Base-by-base conservation (phyloP, 2,329 filamentous ascomycete species). In the Plenodomus biglobosus region DNA sequence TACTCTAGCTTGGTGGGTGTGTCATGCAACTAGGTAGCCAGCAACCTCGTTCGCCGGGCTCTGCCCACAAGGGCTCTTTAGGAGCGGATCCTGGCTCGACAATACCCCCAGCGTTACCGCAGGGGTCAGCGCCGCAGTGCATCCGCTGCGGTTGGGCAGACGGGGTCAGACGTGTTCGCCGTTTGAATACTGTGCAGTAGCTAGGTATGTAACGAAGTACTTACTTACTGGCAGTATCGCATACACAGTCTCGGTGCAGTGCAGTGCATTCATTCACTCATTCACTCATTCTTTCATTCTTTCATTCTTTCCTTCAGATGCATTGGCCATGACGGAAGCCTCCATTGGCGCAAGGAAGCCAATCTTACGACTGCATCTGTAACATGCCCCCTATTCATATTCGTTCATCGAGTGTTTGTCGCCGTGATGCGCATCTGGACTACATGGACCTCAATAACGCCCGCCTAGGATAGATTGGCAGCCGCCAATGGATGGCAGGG, bases 1-100 rank as follows among this genome's bases (percentile, higher is more conserved):
- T n/a, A n/a, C n/a, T 38, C 49, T 55, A 46, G 38, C 34, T 22
- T 35, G 37, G 43, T 41, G 45, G 58, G 55, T 53, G 55, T 60
- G 58, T 57, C 57, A 63, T 64, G 58, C 55, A 56, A 55, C 44
- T 61, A 53, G n/a, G n/a, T n/a, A n/a, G 53, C 58, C 53, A 48
- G 56, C 52, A 52, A 52, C 52, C 51, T 51, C 48, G 44, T 53
- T 53, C 44, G 51, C 46, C 44, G 51, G 51, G 52, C 42, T 34
- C 38, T 44, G 43, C 46, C 58, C 58, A 56, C 52, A 52, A 59
- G 46, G 55, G 52, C 56, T 44, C 40, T 56, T 48, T 50, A 38
- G 54, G 45, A 48, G 55, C 52, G 51, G 46, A 46, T 43, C 49
- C 42, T 44, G 16, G 48, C 45, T 38, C 48, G 32, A 50, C 42